Conservation (phyloP, 805 yeast species). For the Scheffersomyces ergatensis region DNA sequence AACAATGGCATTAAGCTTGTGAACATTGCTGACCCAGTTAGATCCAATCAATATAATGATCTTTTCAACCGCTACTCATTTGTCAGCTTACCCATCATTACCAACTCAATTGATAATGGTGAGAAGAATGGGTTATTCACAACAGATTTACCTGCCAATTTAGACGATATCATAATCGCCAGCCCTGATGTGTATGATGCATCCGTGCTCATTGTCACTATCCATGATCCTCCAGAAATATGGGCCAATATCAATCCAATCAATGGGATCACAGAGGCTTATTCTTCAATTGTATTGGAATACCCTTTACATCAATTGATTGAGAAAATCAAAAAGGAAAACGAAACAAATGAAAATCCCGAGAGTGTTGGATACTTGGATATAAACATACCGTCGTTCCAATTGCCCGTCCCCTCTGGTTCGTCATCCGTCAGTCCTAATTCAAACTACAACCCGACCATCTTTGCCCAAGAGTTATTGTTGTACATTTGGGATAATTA, state of each 20-base stretch:
- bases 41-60: conserved; percentile 64
- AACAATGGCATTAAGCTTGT: conserved; percentile 33
- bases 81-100: conserved; percentile 63
- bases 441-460: conserved; percentile 53
- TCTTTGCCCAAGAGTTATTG: conserved; percentile 73
- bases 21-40: conserved; percentile 69
- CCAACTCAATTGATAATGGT: conserved; percentile 14
- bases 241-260: conserved; percentile 85
- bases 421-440: conserved; percentile 30
- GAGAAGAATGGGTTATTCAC: conserved; percentile 24
- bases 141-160: conserved; percentile 45
- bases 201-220: conserved; percentile 62
- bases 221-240: conserved; percentile 90
- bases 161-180: conserved; percentile 67
- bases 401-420: conserved; percentile 23
- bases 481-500: conserved; percentile 90
- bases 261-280: conserved; percentile 73
- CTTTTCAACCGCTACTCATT: conserved; percentile 56
- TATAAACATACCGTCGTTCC: conserved; percentile 68
- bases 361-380: conserved; percentile 72
- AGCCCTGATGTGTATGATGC: conserved; percentile 65
- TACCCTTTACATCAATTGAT: conserved; percentile 62
- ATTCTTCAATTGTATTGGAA: conserved; percentile 72
- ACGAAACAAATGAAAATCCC: conserved; percentile 7
- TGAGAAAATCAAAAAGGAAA: conserved; percentile 47